Base-by-base conservation (phyloP, 1,139 yeast species). In the Saccharomyces hybrid region DNA sequence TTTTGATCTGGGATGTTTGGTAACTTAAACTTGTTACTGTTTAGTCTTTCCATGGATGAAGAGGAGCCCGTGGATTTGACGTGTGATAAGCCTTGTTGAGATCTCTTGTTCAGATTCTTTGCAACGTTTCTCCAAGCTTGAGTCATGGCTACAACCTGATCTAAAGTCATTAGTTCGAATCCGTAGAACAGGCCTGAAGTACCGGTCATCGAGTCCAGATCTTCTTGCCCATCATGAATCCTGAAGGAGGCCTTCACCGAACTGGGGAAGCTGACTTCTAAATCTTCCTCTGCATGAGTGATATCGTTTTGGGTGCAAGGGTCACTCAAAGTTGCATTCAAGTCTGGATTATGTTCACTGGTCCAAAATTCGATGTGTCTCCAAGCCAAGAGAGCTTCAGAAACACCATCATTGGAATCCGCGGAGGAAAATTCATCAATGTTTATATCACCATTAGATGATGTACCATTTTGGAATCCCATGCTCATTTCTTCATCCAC, bases 111-210 rank as follows among this genome's bases (percentile, higher is more conserved):
- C 53, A 81, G 63, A 56, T 76, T 76, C 38, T 74, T 74, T 3
- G 84, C 80, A 6, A 85, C 87, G 60, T 77, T 78, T 59, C 89
- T 75, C 90, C 90, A 85, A 57, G 81, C 77, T 61, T 79, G 81
- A 0, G 88, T 81, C 80, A 80, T 77, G 21, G 79, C 78, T 27
- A 80, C 81, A 34, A 85, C 78, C 62, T 83, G 86, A 60, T 83
- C 88, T 34, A 85, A 69, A 2, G 84, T 76, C 84, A 84, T 79
- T 58, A 85, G 73, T 59, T 81, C 81, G 56, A 84, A 70, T 0
- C 89, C 89, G 64, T 78, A 85, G 32, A 85, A 65, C 54, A 85
- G 67, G 1, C 91, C 91, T 4, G 82, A 78, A 19, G 79, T 76
- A 24, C 82, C 82, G 21, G 81, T 77, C 56, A 75, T 65, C 16